Base-by-base conservation (phyloP, 2,329 filamentous ascomycete species). In the Fusarium burgessii region DNA sequence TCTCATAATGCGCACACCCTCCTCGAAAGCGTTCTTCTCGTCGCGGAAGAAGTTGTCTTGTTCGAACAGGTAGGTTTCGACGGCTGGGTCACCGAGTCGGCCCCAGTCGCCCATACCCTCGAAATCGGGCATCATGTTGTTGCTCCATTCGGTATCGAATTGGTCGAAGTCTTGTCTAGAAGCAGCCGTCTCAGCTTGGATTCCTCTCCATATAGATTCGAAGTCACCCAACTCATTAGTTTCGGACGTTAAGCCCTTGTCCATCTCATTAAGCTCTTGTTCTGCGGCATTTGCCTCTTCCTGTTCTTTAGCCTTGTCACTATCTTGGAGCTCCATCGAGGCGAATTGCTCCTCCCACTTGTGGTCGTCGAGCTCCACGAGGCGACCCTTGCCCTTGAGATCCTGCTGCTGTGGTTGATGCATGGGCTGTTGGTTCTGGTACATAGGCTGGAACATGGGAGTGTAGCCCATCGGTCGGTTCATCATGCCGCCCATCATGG, bases 341-440 rank as follows among this genome's bases (percentile, higher is more conserved):
- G 94, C 93, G 80, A 99, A 99, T 80, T 98, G 94, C 76, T 94
- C 93, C 82, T 98, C 95, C 96, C 96, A 98, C 78, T 97, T 92
- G 77, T 92, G 86, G 75, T 99, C 95, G 79, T 98, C 94, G 27
- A 98, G 88, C 83, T 98, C 96, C 15, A 98, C 91, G 83, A 98
- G 89, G 81, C 97, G 97, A 41, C 93, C 95, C 80, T 98, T 98
- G 64, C 92, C 93, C 80, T 94, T 92, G 52, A 82, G 85, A 71
- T 88, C 86, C 55, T 82, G 81, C 62, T 84, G 82, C 74, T 84
- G 84, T 74, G 83, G 78, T 75, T 85, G 84, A 70, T 85, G 78
- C 73, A 82, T 80, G 46, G 78, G 79, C 59, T 82, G 80, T 61
- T 83, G 81, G 36, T 80, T 79, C 64, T 83, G 80, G 68, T 84